Conservation (phyloP, 108 stramenopile genomes). For the Ochromonas danica region DNA sequence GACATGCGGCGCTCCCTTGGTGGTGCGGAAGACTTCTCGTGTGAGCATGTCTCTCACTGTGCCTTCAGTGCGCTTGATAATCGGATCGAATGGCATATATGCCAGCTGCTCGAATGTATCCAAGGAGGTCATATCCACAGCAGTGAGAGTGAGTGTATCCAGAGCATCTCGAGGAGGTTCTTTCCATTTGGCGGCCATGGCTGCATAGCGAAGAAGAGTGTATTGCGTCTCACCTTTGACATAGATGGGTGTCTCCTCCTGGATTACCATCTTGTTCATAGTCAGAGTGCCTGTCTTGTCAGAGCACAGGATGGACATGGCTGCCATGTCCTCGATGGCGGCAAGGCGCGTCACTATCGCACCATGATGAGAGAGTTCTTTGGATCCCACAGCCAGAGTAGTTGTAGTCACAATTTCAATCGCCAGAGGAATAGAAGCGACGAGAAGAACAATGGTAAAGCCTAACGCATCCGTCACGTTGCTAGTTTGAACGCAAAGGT, state of each 20-base stretch:
- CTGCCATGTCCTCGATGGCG: slow-evolving; percentile 74
- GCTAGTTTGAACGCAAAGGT: not conserved
- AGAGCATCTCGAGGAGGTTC: slow-evolving; percentile 39
- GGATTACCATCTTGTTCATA: slow-evolving; percentile 69
- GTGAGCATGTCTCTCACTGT: slow-evolving; percentile 55
- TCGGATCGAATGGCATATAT: slow-evolving; percentile 73
- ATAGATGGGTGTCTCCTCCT: slow-evolving; percentile 57
- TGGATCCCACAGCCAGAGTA: slow-evolving; percentile 71
- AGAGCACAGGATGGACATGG: slow-evolving; percentile 74
- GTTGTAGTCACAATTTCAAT: slow-evolving; percentile 74
- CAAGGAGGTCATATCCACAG: slow-evolving; percentile 23
- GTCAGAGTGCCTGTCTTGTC: slow-evolving; percentile 85
- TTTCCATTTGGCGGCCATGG: slow-evolving; percentile 38
- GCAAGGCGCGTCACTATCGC: slow-evolving; percentile 70
- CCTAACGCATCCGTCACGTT: slow-evolving; percentile 51
- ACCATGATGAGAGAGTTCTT: slow-evolving; percentile 58
- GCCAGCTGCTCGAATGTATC: slow-evolving; percentile 41
- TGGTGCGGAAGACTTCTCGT: slow-evolving; percentile 59
- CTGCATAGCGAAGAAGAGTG: slow-evolving; percentile 31
- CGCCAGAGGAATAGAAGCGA: slow-evolving; percentile 73
- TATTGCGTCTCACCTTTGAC: slow-evolving; percentile 34
- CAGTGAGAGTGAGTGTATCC: slow-evolving; percentile 32
- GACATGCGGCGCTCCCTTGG: slow-evolving; percentile 73
- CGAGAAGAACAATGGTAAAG: slow-evolving; percentile 67
- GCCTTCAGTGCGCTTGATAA: slow-evolving; percentile 68